Evolutionary conservation across 1,284 basidiomycete species (phyloP).

Genomic region (Sanguinoderma infundibulare): DNA sequence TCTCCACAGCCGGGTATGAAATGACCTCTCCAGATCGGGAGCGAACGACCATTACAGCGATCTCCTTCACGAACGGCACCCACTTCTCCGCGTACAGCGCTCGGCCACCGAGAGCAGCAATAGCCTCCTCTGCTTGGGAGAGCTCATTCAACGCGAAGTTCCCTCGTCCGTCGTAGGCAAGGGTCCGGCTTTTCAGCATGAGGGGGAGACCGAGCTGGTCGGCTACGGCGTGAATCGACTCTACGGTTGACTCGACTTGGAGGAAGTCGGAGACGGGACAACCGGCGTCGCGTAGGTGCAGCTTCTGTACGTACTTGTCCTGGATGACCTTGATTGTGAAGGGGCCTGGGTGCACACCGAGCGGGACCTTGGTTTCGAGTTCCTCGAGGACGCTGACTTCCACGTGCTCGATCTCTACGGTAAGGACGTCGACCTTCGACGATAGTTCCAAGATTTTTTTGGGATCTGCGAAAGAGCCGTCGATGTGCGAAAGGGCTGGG

Average conservation of each 20-base stretch:
- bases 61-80: slow-evolving; percentile 89
- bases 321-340: slow-evolving; percentile 89
- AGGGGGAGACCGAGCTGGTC: slow-evolving; percentile 80
- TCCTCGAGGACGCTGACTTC: slow-evolving; percentile 79
- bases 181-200: slow-evolving; percentile 95
- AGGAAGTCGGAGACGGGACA: slow-evolving; percentile 82
- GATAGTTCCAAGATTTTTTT: slow-evolving; percentile 85
- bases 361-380: slow-evolving; percentile 54
- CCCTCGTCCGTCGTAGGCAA: slow-evolving; percentile 96
- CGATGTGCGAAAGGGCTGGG: slow-evolving; percentile 68
- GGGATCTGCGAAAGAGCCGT: slow-evolving; percentile 89
- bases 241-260: slow-evolving; percentile 56
- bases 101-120: slow-evolving; percentile 67
- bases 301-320: slow-evolving; percentile 94
- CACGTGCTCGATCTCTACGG: slow-evolving; percentile 98
- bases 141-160: slow-evolving; percentile 81
- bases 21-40: slow-evolving; percentile 74
- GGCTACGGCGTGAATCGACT: slow-evolving; percentile 61
- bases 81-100: slow-evolving; percentile 94
- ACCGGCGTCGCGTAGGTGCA: slow-evolving; percentile 63
- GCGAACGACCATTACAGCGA: slow-evolving; percentile 98
- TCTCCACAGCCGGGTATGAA: slow-evolving; percentile 95
- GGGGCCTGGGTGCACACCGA: slow-evolving; percentile 87
- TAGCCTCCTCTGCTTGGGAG: slow-evolving; percentile 62
- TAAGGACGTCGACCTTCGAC: slow-evolving; percentile 84